Evolutionary conservation across 2,329 filamentous ascomycete species (phyloP), one percentile per base, ranked within the genome.

Genomic region (Fusarium pseudocircinatum): DNA sequence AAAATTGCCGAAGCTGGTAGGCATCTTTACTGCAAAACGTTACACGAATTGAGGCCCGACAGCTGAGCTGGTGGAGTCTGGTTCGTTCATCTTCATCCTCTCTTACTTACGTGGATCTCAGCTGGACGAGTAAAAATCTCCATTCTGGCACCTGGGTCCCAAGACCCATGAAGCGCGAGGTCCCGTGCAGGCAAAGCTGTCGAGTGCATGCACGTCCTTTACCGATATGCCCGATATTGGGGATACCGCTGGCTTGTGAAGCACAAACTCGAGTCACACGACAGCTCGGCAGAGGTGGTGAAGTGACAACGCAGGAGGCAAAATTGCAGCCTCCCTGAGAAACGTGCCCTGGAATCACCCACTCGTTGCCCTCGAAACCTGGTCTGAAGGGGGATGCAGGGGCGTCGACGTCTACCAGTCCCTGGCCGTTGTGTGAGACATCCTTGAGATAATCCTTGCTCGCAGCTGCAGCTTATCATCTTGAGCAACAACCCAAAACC

Each of bases 41-140:
- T 43, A 42, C 24, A 46, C 46, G 36, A 26, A 34, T 40, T 40
- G 58, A 54, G 59, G 43, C 42, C 56, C 22, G 54, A 49, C 42
- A 37, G n/a, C 42, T 50, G 62, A 47, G 34, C 44, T 52, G 43
- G 34, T 54, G 36, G 37, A 58, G 53, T 54, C 43, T 46, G 58
- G 44, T 62, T 60, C 50, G 47, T 63, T 64, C 26, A 11, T 66
- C 22, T 43, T 44, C 53, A 34, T 44, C 26, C 53, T 44, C 30
- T 58, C 24, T 60, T 40, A 74, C 75, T 77, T 70, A 74, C 67
- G 65, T 43, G 52, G 63, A 63, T 69, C 62, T 56, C 44, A 57
- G 50, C 57, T 61, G 62, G 56, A 49, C 42, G 40, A 61, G 61
- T 68, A 61, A 54, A 34, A 56, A 43, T 15, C 34, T 60, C 39